These are phyloP conservation scores for Termitomyces sp. DNA, from an alignment of 768 basidiomycete species.

Conservation along the genomic window DNA sequence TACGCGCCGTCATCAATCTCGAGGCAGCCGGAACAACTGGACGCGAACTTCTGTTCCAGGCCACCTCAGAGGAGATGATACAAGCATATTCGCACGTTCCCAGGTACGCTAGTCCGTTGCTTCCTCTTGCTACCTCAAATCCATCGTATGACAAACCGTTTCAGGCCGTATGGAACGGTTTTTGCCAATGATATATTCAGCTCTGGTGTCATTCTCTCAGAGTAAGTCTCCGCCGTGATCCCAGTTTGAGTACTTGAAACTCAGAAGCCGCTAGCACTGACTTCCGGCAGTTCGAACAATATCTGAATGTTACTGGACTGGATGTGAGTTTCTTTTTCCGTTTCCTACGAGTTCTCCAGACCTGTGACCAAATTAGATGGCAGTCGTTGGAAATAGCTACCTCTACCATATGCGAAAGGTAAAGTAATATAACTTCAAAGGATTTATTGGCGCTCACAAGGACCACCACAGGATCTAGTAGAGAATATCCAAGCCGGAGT, in stretches of 20 bases:
- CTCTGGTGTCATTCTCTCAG: conserved; percentile 84
- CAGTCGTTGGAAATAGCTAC: conserved; percentile 87
- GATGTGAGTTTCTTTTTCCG: conserved; percentile 47
- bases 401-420: conserved; percentile 91
- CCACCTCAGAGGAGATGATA: conserved; percentile 93
- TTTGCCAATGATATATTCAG: conserved; percentile 91
- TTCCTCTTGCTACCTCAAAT: background rate
- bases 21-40: conserved; percentile 91
- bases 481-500: conserved; percentile 84
- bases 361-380: conserved; percentile 52
- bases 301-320: conserved; percentile 84
- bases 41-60: conserved; percentile 90
- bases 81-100: conserved; percentile 84
- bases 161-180: conserved; percentile 81
- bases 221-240: conserved; percentile 42
- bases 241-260: conserved; percentile 2
- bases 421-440: background rate
- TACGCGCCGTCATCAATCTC: conserved; percentile 84
- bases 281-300: conserved; percentile 89
- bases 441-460: background rate
- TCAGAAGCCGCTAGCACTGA: conserved; percentile 60
- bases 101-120: conserved; percentile 32
- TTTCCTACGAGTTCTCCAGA: conserved; percentile 19
- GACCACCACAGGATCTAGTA: conserved; percentile 55
- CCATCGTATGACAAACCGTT: background rate